Base-by-base conservation (phyloP, 495 filamentous ascomycete species). In the Parmelia sp. region DNA sequence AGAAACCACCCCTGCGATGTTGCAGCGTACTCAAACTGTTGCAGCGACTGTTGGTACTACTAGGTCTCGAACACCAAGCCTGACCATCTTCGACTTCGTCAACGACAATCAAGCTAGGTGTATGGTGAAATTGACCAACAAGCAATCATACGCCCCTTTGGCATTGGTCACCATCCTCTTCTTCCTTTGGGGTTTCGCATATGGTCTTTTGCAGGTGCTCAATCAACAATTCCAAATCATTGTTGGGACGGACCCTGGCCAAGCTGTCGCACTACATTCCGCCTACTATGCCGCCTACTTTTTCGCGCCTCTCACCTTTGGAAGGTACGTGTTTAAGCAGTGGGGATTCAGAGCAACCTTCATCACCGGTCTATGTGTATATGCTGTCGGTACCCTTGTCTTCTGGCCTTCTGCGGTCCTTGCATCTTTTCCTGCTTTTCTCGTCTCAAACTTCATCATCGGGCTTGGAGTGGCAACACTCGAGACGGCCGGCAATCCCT, bases 171-270 rank as follows among this genome's bases (percentile, higher is more conserved):
- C 88, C 11, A 78, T 91, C 61, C 78, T 93, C 5, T 93, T 92
- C 75, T 92, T 95, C 74, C 79, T 94, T 10, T 92, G 88, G 91
- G 90, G 91, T 0, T 90, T 96, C 66, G 87, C 88, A 0, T 94
- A 95, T 71, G 90, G 91, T 19, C 81, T 96, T 35, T 80, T 95
- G 15, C 86, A 89, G 63, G 82, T 86, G 1, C 80, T 95, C 51
- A 93, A 94, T 69, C 74, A 77, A 8, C 81, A 83, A 65, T 84
- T 85, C 64, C 75, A 82, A 67, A 66, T 64, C 4, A 78, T 85
- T 33, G 74, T 79, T 6, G 60, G 78, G 60, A 66, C 88, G 14
- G 75, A 74, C 53, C 49, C 71, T 4, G 79, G 77, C 70, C 74
- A 82, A 61, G 81, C 81, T 12, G 66, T 86, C 58, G 85, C 83